These are phyloP conservation scores for Flaveria bidentis DNA, from an alignment of 129 eudicot species.

Conservation along the genomic window DNA sequence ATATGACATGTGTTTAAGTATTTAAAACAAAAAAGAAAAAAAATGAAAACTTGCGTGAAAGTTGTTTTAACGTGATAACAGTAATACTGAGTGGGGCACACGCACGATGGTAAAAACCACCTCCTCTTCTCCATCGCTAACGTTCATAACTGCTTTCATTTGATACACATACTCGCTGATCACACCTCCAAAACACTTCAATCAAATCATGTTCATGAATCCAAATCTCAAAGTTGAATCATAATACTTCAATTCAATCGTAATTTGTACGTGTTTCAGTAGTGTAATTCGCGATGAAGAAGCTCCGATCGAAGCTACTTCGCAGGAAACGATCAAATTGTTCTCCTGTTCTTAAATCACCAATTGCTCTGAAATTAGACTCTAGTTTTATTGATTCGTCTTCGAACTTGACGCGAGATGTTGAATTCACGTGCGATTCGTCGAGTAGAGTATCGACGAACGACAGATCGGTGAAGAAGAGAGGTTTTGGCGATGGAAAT, in stretches of 20 bases:
- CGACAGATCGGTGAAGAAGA: slow-evolving; percentile 42
- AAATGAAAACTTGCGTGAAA: too few species aligned
- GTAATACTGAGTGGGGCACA: slow-evolving; percentile 33
- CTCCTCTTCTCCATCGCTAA: slow-evolving; percentile 26
- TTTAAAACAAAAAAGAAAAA: too few species aligned
- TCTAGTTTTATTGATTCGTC: slow-evolving; percentile 11
- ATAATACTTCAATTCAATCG: slow-evolving; percentile 21
- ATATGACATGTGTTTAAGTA: too few species aligned
- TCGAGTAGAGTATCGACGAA: slow-evolving; percentile 53
- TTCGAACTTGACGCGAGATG: slow-evolving; percentile 37
- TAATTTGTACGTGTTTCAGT: not conserved
- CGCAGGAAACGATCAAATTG: slow-evolving; percentile 58
- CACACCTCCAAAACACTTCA: slow-evolving; percentile 26
- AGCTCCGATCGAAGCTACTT: slow-evolving; percentile 71
- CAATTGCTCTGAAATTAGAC: slow-evolving; percentile 9
- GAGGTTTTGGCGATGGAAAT: slow-evolving; percentile 32
- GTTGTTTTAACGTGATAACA: slow-evolving; percentile 16
- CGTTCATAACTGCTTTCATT: slow-evolving; percentile 43
- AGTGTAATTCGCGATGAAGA: slow-evolving; percentile 32
- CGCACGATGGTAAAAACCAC: slow-evolving; percentile 7
- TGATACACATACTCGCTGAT: slow-evolving; percentile 18
- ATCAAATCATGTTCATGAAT: not conserved
- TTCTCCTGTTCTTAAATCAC: slow-evolving; percentile 49
- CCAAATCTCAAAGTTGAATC: slow-evolving; percentile 19
- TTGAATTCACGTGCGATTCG: slow-evolving; percentile 52